Conservation (phyloP, 805 yeast genomes). For the Kazachstania bromeliacearum region DNA sequence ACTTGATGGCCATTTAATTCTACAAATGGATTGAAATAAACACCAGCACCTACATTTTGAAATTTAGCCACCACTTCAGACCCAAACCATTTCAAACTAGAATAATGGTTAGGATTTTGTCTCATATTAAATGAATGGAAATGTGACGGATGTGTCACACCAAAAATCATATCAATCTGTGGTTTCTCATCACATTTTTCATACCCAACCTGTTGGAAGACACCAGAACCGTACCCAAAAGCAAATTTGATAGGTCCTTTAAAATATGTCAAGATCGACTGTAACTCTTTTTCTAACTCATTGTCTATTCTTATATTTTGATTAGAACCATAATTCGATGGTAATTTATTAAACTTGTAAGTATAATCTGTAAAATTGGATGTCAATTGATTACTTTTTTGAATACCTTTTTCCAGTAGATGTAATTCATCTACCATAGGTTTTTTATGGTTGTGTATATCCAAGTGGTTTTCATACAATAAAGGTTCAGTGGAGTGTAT, state of each 20-base stretch:
- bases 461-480: no score
- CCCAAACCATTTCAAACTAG: constrained; percentile 54
- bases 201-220: constrained; percentile 65
- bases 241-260: constrained; percentile 68
- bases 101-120: constrained; percentile 69
- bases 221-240: constrained; percentile 94
- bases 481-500: no score
- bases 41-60: constrained; percentile 75
- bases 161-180: constrained; percentile 80
- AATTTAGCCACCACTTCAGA: constrained; percentile 45
- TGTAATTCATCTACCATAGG: no score
- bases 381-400: constrained; percentile 17
- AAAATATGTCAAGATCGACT: constrained; percentile 45
- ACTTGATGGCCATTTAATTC: constrained; percentile 48
- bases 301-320: constrained; percentile 43
- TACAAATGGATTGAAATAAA: constrained; percentile 88
- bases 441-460: no score
- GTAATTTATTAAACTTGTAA: constrained; percentile 35
- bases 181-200: constrained; percentile 32
- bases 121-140: constrained; percentile 72
- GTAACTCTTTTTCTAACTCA: constrained; percentile 37
- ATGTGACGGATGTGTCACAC: constrained; percentile 60
- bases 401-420: constrained; percentile 21
- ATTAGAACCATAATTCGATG: constrained; percentile 49
- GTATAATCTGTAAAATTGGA: constrained; percentile 21